These are phyloP conservation scores for Echinochloa phyllopogon DNA, from an alignment of 176 grass and related monocot genomes.

Conservation along the genomic window DNA sequence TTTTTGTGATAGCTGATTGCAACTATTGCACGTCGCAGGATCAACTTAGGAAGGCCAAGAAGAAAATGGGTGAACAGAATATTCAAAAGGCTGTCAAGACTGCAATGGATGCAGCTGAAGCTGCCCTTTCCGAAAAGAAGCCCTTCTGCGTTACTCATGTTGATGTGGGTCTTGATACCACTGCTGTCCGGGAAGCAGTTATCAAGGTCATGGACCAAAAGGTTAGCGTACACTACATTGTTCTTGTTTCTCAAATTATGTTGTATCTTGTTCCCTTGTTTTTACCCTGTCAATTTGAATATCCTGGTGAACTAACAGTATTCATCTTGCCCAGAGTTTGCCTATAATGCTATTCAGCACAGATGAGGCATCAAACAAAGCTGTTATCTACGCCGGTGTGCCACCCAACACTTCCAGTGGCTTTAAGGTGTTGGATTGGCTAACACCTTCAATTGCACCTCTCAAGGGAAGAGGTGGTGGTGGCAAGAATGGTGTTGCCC, in stretches of 20 bases:
- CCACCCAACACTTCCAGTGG: constrained; percentile 54
- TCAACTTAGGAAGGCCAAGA: constrained; percentile 87
- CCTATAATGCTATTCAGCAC: constrained; percentile 91
- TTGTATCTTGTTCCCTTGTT: background rate
- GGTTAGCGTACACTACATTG: constrained; percentile 38
- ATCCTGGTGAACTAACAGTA: constrained; percentile 11
- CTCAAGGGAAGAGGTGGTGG: constrained; percentile 86
- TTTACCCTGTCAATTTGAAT: background rate
- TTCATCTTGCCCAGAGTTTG: constrained; percentile 53
- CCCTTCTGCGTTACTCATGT: constrained; percentile 63
- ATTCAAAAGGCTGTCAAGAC: constrained; percentile 76
- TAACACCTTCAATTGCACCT: constrained; percentile 75
- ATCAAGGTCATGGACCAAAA: constrained; percentile 73
- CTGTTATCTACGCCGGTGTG: constrained; percentile 77
- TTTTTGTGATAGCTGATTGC: constrained; percentile 20
- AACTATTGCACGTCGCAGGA: constrained; percentile 52
- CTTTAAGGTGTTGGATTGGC: constrained; percentile 83
- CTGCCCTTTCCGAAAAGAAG: constrained; percentile 68
- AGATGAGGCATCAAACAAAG: constrained; percentile 74
- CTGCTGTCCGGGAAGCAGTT: constrained; percentile 85
- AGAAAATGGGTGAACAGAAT: constrained; percentile 90
- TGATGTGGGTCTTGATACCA: constrained; percentile 80
- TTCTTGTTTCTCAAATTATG: constrained; percentile 8
- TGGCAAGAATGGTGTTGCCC: constrained; percentile 82
- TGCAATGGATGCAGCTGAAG: constrained; percentile 66